phyloP scores from a whole-genome alignment of 179 eudicot genomes.

The Carnegiea gigantea region DNA sequence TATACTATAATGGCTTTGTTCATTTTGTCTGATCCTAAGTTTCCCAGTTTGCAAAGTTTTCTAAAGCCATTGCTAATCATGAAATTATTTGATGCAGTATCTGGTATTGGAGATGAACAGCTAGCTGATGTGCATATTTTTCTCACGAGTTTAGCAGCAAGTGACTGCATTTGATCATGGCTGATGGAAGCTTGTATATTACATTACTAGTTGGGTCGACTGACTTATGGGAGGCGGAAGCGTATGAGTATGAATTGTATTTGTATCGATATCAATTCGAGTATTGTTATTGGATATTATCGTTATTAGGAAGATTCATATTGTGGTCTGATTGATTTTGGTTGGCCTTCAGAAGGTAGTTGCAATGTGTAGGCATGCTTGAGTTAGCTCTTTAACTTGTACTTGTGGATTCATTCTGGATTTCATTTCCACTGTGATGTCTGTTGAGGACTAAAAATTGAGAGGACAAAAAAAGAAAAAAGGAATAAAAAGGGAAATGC shows the following conservation, averaged over 20 bases:
- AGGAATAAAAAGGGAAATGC: background rate
- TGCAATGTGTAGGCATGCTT: conserved; percentile 4
- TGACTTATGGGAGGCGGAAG: background rate
- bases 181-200: conserved; percentile 13
- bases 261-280: conserved; percentile 2
- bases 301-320: conserved; percentile 2
- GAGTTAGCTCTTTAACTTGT: conserved; percentile 1
- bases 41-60: background rate
- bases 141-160: conserved; percentile 5
- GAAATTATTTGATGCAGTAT: conserved; percentile 20
- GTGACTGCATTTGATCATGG: background rate
- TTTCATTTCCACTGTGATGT: background rate
- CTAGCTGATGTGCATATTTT: background rate
- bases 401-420: conserved; percentile 8
- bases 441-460: conserved; percentile 17
- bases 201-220: background rate
- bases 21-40: background rate
- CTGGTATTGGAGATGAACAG: conserved; percentile 1
- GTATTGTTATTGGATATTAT: background rate
- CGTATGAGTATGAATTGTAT: background rate
- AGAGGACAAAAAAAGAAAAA: background rate
- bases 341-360: conserved; percentile 9
- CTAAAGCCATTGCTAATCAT: background rate
- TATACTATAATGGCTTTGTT: background rate
- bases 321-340: conserved; percentile 17